These are phyloP conservation scores for Ogataea glucozyma DNA, from an alignment of 805 yeast species.

Conservation along the genomic window DNA sequence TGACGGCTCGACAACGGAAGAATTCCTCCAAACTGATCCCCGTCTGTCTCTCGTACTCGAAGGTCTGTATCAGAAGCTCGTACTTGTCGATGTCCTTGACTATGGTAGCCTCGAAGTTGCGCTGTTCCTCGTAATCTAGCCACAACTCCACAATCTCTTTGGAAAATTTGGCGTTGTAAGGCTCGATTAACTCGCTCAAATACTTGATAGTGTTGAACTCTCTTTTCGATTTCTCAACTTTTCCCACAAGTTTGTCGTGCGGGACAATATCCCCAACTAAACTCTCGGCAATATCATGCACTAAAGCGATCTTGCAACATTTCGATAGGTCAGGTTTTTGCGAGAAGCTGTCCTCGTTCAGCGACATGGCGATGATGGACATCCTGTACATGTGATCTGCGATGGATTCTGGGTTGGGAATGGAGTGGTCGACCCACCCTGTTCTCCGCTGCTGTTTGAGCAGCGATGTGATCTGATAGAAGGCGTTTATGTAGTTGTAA, in stretches of 20 bases:
- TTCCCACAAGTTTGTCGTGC: slow-evolving; percentile 59
- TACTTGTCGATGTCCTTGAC: slow-evolving; percentile 94
- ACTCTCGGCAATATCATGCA: slow-evolving; percentile 94
- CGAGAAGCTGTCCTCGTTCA: slow-evolving; percentile 38
- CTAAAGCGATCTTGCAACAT: slow-evolving; percentile 82
- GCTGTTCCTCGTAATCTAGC: slow-evolving; percentile 86
- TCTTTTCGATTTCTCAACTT: slow-evolving; percentile 80
- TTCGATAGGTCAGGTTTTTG: slow-evolving; percentile 50
- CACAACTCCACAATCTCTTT: slow-evolving; percentile 68
- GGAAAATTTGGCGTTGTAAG: slow-evolving; percentile 66
- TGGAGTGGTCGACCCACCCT: slow-evolving; percentile 84
- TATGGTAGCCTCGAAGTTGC: slow-evolving; percentile 78
- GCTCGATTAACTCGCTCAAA: slow-evolving; percentile 56
- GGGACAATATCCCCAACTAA: slow-evolving; percentile 96
- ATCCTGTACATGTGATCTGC: slow-evolving; percentile 97
- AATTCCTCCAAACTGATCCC: slow-evolving; percentile 70
- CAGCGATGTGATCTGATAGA: slow-evolving; percentile 61
- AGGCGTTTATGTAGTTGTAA: slow-evolving; percentile 35
- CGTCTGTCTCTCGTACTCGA: slow-evolving; percentile 75
- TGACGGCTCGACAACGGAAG: slow-evolving; percentile 56
- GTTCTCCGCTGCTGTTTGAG: slow-evolving; percentile 83
- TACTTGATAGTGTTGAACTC: slow-evolving; percentile 74
- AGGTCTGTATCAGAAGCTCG: slow-evolving; percentile 79
- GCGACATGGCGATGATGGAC: slow-evolving; percentile 77
- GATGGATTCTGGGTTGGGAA: slow-evolving; percentile 63